phyloP scores from a whole-genome alignment of 2,329 filamentous ascomycete species.

The Cyphellophora europaea region DNA sequence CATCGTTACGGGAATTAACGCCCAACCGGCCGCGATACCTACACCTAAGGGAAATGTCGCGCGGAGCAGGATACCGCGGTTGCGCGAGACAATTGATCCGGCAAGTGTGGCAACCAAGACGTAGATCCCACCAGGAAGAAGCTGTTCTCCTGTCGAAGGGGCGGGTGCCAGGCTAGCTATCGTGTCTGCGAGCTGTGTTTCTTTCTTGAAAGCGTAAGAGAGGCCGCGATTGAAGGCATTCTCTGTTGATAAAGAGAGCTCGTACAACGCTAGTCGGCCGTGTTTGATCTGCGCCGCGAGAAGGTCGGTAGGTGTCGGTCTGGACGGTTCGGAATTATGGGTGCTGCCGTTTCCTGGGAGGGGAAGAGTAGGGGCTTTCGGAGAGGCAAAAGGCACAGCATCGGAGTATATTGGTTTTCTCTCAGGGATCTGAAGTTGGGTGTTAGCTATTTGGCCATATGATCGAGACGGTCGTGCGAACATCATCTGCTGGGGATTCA shows the following conservation, averaged over 20 bases:
- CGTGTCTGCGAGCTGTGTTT: constrained; percentile 83
- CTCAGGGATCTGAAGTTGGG: constrained; percentile 12
- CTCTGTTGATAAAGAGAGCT: constrained; percentile 64
- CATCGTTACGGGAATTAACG: constrained; percentile 81
- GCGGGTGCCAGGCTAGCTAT: constrained; percentile 80
- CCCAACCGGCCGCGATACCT: constrained; percentile 73
- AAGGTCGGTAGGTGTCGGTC: constrained; percentile 78
- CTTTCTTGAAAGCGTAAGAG: constrained; percentile 71
- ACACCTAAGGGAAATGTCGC: constrained; percentile 67
- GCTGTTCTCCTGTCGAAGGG: constrained; percentile 73
- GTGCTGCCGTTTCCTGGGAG: constrained; percentile 4
- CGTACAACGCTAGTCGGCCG: constrained; percentile 71
- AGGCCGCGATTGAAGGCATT: constrained; percentile 74
- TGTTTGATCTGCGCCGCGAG: constrained; percentile 73
- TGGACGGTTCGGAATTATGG: constrained; percentile 15
- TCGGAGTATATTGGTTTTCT: constrained; percentile 33
- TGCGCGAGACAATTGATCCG: constrained; percentile 80
- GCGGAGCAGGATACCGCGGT: constrained; percentile 76
- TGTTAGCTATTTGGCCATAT: constrained; percentile 9
- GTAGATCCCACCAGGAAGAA: constrained; percentile 85
- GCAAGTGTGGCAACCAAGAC: constrained; percentile 92
- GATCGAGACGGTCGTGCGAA: constrained; percentile 20
- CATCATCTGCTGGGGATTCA: constrained; percentile 28
- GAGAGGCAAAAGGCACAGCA: constrained; percentile 9
- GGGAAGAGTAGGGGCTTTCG: constrained; percentile 4